Conservation (phyloP, 768 basidiomycete genomes). For the Mycena crocata region DNA sequence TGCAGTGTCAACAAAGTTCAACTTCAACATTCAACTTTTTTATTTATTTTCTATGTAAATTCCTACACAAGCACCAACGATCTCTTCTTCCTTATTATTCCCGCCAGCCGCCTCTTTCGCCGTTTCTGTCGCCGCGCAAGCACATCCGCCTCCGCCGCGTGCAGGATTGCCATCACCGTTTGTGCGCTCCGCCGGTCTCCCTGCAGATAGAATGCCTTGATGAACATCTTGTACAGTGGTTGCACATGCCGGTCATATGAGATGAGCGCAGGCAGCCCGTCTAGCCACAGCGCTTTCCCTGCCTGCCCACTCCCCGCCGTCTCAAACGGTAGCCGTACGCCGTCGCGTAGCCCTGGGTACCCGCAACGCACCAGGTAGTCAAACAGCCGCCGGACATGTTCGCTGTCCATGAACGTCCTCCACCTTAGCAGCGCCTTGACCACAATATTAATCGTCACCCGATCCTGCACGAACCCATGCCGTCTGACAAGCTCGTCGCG, state of each 20-base stretch:
- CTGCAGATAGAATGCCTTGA: slow-evolving; percentile 68
- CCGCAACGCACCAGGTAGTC: slow-evolving; percentile 71
- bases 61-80: not conserved
- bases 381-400: slow-evolving; percentile 66
- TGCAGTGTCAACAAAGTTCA: not conserved
- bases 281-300: slow-evolving; percentile 41
- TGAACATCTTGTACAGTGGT: slow-evolving; percentile 81
- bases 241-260: slow-evolving; percentile 70
- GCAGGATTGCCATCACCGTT: slow-evolving; percentile 66
- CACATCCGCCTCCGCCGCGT: slow-evolving; percentile 50
- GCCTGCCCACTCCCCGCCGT: slow-evolving; percentile 42
- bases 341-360: slow-evolving; percentile 56
- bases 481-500: slow-evolving; percentile 56
- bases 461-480: slow-evolving; percentile 69
- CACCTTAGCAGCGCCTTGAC: slow-evolving; percentile 70
- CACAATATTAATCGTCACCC: slow-evolving; percentile 77
- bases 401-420: slow-evolving; percentile 54
- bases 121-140: slow-evolving; percentile 46
- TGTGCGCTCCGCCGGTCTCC: slow-evolving; percentile 66
- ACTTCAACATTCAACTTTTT: not conserved
- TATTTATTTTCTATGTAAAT: slow-evolving; percentile 11
- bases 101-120: slow-evolving; percentile 45
- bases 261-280: slow-evolving; percentile 54
- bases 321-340: slow-evolving; percentile 60
- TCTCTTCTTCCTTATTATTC: slow-evolving; percentile 32